Percentiles rank a stretch among this genome's conserved stretches.
phyloP scores from a whole-genome alignment of 192 early-diverging fungal species.

The Dispira parvispora region DNA sequence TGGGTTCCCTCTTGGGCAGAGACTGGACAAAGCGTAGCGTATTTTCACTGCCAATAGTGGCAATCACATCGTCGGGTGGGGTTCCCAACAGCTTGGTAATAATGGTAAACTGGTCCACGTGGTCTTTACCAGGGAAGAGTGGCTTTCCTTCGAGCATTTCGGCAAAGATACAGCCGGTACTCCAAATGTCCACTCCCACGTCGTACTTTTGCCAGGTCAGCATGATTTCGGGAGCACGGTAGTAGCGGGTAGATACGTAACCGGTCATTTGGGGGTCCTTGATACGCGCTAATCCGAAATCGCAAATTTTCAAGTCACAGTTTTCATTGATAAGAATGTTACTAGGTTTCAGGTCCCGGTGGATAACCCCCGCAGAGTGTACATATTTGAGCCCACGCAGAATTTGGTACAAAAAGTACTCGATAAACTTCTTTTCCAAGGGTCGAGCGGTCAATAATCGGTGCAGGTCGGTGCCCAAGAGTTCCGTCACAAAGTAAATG shows the following conservation, averaged over 20 bases:
- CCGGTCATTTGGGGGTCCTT: constrained; percentile 95
- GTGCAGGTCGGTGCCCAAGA: constrained; percentile 90
- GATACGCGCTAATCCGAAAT: constrained; percentile 90
- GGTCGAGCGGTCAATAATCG: constrained; percentile 76
- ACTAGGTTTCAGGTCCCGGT: constrained; percentile 91
- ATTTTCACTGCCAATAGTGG: constrained; percentile 85
- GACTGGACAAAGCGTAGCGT: constrained; percentile 86
- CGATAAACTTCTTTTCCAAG: constrained; percentile 86
- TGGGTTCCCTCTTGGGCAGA: constrained; percentile 57
- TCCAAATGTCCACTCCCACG: constrained; percentile 92
- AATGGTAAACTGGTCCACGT: constrained; percentile 91
- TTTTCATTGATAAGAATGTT: constrained; percentile 96
- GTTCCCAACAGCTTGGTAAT: constrained; percentile 85
- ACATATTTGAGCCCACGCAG: constrained; percentile 85
- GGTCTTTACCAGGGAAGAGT: constrained; percentile 86
- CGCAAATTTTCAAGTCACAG: constrained; percentile 97
- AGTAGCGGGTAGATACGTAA: constrained; percentile 94
- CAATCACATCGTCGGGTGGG: constrained; percentile 80
- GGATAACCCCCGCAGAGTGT: constrained; percentile 88
- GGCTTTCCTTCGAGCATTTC: constrained; percentile 95
- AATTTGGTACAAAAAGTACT: constrained; percentile 98
- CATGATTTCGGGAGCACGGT: constrained; percentile 98
- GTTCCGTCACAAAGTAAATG: constrained; percentile 95
- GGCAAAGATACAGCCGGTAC: constrained; percentile 84
- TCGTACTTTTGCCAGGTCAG: constrained; percentile 95